Evolutionary conservation across 352 stramenopile species (phyloP), one percentile per base, ranked within the genome.

Genomic region (Phytophthora boehmeriae): DNA sequence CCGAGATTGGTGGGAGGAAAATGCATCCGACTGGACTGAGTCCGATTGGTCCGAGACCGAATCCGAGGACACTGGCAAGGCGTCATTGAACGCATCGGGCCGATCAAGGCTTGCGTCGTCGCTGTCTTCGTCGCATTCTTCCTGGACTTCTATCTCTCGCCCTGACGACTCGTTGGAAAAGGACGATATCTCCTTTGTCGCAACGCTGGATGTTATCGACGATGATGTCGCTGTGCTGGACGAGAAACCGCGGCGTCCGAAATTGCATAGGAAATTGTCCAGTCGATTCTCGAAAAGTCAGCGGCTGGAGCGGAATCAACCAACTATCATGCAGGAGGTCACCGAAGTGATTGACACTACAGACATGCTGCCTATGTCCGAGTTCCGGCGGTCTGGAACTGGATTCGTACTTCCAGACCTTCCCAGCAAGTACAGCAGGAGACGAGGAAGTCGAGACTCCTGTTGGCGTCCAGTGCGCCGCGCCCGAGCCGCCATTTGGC

Each of bases 291-390:
- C 49, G 23, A 68, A 46, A 28, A 56, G 47, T 32, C 45, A 58
- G 16, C 39, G 51, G 30, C 32, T 22, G 16, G 4, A 38, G 32
- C n/a, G 28, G 23, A 16, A 20, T 4, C 48, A 44, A 10, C 27
- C 41, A 30, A 8, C 22, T 1, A 53, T 61, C 11, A 65, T 59
- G 35, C 47, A 66, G 14, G 72, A 77, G 19, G 53, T 83, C 27
- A 62, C 68, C 2, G 76, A 86, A 44, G 74, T 81, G 16, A 81
- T 83, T 19, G 76, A 86, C 48, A 86, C 76, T 23, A 80, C 59
- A 28, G 68, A 83, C 19, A 83, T 83, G 76, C 57, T 70, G 27
- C 59, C 70, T 32, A 66, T 70, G 25, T 72, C 67, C 5, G 59
- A 73, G 42, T 43, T 66, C 8, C 50, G 47, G 36, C 59, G 45